phyloP scores from a whole-genome alignment of 1,139 yeast species.

The Blastobotrys aristatus region DNA sequence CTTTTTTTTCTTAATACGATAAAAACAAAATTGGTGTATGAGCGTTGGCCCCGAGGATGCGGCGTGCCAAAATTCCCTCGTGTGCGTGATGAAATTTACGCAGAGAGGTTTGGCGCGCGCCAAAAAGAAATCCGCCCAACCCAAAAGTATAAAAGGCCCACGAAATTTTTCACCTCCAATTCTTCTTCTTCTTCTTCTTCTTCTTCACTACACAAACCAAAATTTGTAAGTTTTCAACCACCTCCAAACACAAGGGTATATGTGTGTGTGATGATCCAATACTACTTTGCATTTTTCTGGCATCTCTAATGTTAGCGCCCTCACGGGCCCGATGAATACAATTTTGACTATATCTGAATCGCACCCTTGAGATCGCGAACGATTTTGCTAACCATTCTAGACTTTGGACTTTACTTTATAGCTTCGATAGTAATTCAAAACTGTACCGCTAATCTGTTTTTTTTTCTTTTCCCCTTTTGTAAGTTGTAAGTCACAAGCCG shows the following conservation, averaged over 20 bases:
- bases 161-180: background rate
- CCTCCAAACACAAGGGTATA: no score
- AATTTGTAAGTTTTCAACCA: background rate
- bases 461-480: no score
- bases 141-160: background rate
- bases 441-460: no score
- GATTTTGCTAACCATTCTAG: no score
- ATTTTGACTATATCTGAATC: slow-evolving; percentile 24
- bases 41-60: background rate
- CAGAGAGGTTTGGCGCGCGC: background rate
- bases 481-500: no score
- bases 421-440: no score
- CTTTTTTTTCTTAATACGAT: background rate
- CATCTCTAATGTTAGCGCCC: slow-evolving; percentile 33
- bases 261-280: slow-evolving; percentile 9
- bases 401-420: no score
- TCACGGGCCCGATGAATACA: slow-evolving; percentile 29
- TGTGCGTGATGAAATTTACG: background rate
- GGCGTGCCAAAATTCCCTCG: no score
- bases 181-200: background rate
- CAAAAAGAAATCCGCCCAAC: no score
- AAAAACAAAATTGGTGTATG: background rate
- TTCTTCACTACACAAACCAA: slow-evolving; percentile 8
- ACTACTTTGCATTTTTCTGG: slow-evolving; percentile 25
- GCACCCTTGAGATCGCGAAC: no score